Conservation (phyloP, 495 filamentous ascomycete species). For the Xylaria intraflava region DNA sequence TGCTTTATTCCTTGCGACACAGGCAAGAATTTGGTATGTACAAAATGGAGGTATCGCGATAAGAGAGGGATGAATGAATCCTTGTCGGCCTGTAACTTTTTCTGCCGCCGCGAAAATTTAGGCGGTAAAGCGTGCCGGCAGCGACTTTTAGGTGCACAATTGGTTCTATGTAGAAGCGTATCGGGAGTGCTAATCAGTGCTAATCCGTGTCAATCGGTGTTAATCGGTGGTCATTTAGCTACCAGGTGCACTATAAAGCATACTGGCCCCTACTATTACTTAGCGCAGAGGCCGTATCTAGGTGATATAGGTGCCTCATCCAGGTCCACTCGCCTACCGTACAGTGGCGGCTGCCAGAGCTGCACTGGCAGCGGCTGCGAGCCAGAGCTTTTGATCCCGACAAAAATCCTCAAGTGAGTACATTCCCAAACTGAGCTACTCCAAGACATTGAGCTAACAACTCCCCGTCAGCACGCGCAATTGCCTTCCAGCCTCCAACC, state of each 20-base stretch:
- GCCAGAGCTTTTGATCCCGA: slow-evolving; percentile 22
- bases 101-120: slow-evolving; percentile 25
- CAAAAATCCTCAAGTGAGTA: slow-evolving; percentile 20
- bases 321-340: no score
- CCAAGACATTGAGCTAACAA: slow-evolving; percentile 9
- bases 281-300: no score
- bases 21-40: slow-evolving; percentile 5
- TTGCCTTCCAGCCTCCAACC: slow-evolving; percentile 11
- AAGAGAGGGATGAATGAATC: slow-evolving; percentile 4
- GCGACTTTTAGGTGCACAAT: no score
- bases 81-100: slow-evolving; percentile 20
- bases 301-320: no score
- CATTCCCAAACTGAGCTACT: slow-evolving; percentile 9
- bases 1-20: background rate
- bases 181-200: background rate
- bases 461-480: slow-evolving; percentile 14
- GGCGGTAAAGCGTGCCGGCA: slow-evolving; percentile 21
- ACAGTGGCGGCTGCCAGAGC: no score
- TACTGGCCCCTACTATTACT: no score
- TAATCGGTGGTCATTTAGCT: no score
- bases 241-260: no score
- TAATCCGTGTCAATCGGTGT: background rate
- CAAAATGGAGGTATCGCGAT: slow-evolving; percentile 2
- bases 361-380: slow-evolving; percentile 10
- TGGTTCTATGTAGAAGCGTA: background rate